These are phyloP conservation scores for Geotrichum histeridarum DNA, from an alignment of 1,139 yeast genomes.

Conservation along the genomic window DNA sequence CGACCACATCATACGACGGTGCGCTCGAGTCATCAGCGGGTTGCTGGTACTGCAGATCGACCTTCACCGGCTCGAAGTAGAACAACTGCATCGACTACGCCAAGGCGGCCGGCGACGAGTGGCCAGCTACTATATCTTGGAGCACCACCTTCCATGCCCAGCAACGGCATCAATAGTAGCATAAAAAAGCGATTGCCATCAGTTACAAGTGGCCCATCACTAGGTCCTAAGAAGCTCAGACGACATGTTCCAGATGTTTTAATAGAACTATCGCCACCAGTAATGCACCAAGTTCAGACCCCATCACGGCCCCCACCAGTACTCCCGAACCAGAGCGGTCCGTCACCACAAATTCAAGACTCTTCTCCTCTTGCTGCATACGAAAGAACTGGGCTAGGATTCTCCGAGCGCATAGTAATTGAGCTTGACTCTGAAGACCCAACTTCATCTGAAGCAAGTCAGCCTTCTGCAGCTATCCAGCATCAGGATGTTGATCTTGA, in stretches of 20 bases:
- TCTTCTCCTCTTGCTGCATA: not conserved
- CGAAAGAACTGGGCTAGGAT: not conserved
- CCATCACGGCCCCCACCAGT: slow-evolving; percentile 11
- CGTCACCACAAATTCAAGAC: no score
- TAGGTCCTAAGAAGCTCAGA: not conserved
- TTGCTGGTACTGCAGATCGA: not conserved
- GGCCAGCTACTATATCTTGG: not conserved
- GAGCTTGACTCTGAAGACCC: not conserved
- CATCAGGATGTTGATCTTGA: not conserved
- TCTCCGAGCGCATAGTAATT: not conserved
- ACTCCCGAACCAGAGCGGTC: not conserved
- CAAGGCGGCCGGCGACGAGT: not conserved
- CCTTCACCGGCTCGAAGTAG: not conserved
- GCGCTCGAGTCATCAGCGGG: not conserved
- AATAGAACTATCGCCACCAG: not conserved
- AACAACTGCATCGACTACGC: not conserved
- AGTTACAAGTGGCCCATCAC: not conserved
- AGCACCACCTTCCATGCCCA: not conserved
- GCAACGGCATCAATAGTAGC: not conserved
- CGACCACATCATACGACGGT: not conserved
- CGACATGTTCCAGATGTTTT: not conserved
- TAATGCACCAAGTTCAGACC: slow-evolving; percentile 1
- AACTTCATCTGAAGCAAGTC: not conserved
- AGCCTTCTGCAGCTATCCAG: not conserved
- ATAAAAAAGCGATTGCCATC: not conserved